Percentiles rank a stretch among this genome's conserved stretches.
phyloP scores from a whole-genome alignment of 495 filamentous ascomycete genomes.

The Podospora didyma region DNA sequence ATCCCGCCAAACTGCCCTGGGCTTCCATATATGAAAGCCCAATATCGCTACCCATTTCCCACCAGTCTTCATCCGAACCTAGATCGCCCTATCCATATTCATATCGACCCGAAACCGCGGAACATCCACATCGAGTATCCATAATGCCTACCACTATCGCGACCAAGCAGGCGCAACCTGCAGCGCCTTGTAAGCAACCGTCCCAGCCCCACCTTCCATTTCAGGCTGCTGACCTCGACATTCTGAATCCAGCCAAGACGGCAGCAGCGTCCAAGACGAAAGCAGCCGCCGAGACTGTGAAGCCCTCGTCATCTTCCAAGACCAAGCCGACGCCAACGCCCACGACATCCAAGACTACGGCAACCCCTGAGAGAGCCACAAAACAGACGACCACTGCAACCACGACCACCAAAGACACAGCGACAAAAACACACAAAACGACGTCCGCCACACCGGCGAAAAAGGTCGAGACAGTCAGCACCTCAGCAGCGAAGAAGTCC shows the following conservation, averaged over 20 bases:
- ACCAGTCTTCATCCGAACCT: not conserved
- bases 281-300: not conserved
- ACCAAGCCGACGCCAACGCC: slow-evolving; percentile 2
- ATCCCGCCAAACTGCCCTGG: not conserved
- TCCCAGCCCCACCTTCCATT: no score
- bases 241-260: no score
- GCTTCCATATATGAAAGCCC: not conserved
- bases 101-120: not conserved
- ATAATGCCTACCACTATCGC: not conserved
- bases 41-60: not conserved
- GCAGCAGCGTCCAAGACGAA: not conserved
- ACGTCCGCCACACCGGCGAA: not conserved
- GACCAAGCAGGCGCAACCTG: not conserved
- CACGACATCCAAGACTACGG: not conserved
- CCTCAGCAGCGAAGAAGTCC: slow-evolving; percentile 1
- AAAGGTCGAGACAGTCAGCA: not conserved
- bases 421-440: not conserved
- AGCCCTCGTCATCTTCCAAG: slow-evolving; percentile 5
- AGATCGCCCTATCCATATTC: not conserved
- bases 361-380: slow-evolving; percentile 1
- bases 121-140: not conserved
- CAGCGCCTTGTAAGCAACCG: no score
- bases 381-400: not conserved
- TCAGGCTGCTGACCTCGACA: no score
- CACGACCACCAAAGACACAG: not conserved